Evolutionary conservation across 805 yeast species (phyloP), one percentile per base, ranked within the genome.

Genomic region (Limtongia smithiae): DNA sequence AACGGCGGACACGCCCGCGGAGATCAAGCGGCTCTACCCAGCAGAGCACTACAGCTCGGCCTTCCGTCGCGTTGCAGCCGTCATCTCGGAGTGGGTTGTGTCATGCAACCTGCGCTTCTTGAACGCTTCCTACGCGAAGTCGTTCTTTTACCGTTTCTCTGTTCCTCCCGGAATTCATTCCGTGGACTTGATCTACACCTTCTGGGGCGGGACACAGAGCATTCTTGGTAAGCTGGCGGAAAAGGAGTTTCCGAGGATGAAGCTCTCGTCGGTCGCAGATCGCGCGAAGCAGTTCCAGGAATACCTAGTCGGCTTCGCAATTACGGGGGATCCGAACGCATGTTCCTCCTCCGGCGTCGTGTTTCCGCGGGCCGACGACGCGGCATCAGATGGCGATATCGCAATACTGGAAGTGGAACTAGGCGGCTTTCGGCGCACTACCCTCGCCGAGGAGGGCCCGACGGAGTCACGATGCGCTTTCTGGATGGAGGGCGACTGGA

Each of bases 401-500:
- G 44, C 55, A 3, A 28, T 51, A 46, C 22, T 53, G 39, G 52
- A 50, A 7, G 42, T 53, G n/a, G 25, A 30, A 27, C n/a, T n/a
- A 12, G 38, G 37, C 9, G 41, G 39, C 21, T 39, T 37, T 17
- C 14, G 30, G 24, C 27, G 28, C 18, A 18, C 37, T 4, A 36
- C 43, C 18, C 17, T 50, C 37, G 30, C 20, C 8, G 40, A 41
- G 17, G 43, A 32, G 17, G 55, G 57, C 4, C 51, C 57, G 15
- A 18, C n/a, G 4, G 20, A 12, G 12, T 35, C 36, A 9, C 33
- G 46, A 11, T 52, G 57, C 42, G 41, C 20, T 15, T 52, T 37
- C 30, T 52, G 54, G 54, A 21, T 45, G 41, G 49, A 52, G 15
- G 57, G 57, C 4, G 48, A 42, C 24, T 52, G 55, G 55, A 50